Conservation (phyloP, 805 yeast species). For the Saccharomycopsis babjevae region DNA sequence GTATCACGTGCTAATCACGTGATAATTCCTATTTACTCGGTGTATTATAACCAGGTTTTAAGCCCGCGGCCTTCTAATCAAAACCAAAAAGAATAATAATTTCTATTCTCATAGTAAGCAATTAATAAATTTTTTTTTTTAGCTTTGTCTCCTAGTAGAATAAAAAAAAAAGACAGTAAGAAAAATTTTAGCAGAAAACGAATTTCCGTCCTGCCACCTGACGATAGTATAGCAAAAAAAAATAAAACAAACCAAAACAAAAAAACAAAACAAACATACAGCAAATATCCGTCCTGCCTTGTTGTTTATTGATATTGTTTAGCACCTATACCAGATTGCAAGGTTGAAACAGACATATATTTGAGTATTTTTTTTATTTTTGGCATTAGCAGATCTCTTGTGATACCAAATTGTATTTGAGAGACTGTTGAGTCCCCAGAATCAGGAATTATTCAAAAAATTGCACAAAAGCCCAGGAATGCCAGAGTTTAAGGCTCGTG, state of each 20-base stretch:
- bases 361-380: neutral
- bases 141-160: neutral
- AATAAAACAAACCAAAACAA: neutral
- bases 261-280: neutral
- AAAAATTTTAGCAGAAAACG: neutral
- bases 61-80: too few relatives aligned
- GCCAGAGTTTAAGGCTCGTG: neutral
- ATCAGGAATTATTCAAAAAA: too few relatives aligned
- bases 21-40: too few relatives aligned
- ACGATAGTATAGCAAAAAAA: neutral
- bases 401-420: too few relatives aligned
- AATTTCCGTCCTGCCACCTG: conserved; percentile 1
- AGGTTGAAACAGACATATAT: neutral
- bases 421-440: too few relatives aligned
- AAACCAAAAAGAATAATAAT: too few relatives aligned
- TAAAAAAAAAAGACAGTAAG: neutral
- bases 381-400: neutral
- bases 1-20: neutral
- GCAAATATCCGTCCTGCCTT: conserved; percentile 2
- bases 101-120: too few relatives aligned
- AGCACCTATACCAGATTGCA: neutral
- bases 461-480: neutral
- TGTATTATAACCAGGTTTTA: neutral
- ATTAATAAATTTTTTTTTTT: neutral
- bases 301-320: neutral